phyloP scores from a whole-genome alignment of 1,139 yeast species.

The Lodderomyces parapsilosis region DNA sequence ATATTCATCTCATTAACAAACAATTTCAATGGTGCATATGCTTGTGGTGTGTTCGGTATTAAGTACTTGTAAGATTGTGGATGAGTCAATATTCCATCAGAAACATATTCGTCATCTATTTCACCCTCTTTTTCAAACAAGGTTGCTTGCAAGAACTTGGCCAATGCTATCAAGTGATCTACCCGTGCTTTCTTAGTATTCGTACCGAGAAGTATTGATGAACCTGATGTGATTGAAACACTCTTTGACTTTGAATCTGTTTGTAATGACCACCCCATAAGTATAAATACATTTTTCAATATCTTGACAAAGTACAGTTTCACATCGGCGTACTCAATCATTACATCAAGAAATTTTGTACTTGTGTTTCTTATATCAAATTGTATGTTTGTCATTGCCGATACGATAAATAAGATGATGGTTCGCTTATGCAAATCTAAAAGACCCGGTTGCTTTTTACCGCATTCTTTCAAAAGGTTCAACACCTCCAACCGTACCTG shows the following conservation, averaged over 20 bases:
- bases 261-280: slow-evolving; percentile 60
- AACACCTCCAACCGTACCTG: slow-evolving; percentile 65
- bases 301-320: slow-evolving; percentile 60
- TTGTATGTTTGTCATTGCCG: slow-evolving; percentile 91
- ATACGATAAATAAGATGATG: slow-evolving; percentile 72
- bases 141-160: slow-evolving; percentile 40
- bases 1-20: slow-evolving; percentile 35
- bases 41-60: slow-evolving; percentile 53
- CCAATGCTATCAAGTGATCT: slow-evolving; percentile 44
- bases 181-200: slow-evolving; percentile 39
- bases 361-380: slow-evolving; percentile 73
- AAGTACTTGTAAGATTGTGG: slow-evolving; percentile 51
- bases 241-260: slow-evolving; percentile 45
- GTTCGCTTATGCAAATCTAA: slow-evolving; percentile 66
- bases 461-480: slow-evolving; percentile 51
- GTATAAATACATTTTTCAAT: slow-evolving; percentile 52
- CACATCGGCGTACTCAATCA: slow-evolving; percentile 52
- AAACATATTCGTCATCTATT: neutral
- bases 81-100: slow-evolving; percentile 26
- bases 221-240: slow-evolving; percentile 46
- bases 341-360: slow-evolving; percentile 56
- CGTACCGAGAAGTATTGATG: slow-evolving; percentile 32
- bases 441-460: slow-evolving; percentile 52
- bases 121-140: slow-evolving; percentile 21
- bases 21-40: slow-evolving; percentile 57